Evolutionary conservation across 108 stramenopile genomes (phyloP), one percentile per base, ranked within the genome.

Genomic region (Cyclotella kingstonii): DNA sequence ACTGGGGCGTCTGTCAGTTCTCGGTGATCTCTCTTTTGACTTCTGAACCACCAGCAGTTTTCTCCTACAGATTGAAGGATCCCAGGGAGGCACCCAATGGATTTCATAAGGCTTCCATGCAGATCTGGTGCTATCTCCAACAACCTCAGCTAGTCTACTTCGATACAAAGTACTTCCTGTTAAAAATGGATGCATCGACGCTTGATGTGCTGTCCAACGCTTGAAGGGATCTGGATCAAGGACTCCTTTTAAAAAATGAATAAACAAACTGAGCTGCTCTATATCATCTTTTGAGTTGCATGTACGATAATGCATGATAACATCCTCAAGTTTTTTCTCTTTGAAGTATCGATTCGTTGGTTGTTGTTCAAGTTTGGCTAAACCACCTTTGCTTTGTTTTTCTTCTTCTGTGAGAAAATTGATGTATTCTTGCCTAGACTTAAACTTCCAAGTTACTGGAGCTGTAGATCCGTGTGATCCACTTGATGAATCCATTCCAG

Each of bases 141-240:
- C 61, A 25, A 57, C 55, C 30, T 56, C 54, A 3, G 42, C 60
- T 40, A 23, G 39, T 22, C 66, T 73, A n/a, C 27, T 31, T 26
- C 70, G 73, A 57, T 74, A 68, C 2, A 64, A 31, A 14, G 50
- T 65, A 31, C 70, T 60, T 34, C 84, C 85, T 17, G 84, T 78
- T 12, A 92, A 43, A 54, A 92, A 92, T 17, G 90, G 90, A 75
- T 92, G 90, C 52, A 70, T 76, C 5, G 59, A 50, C 38, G 84
- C 90, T 71, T 92, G 90, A 33, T 66, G 65, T 0, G 87, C 90
- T 5, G 90, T 92, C 85, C 81, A 85, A 38, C 90, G 55, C 54
- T 85, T 88, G 84, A 85, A 89, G 3, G 90, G 90, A 74, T 92
- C 87, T 42, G 85, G 85, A 47, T 92, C 81, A 22, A 92, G 56